Conservation (phyloP, 345 rosid species). For the Syzygium aqueum region DNA sequence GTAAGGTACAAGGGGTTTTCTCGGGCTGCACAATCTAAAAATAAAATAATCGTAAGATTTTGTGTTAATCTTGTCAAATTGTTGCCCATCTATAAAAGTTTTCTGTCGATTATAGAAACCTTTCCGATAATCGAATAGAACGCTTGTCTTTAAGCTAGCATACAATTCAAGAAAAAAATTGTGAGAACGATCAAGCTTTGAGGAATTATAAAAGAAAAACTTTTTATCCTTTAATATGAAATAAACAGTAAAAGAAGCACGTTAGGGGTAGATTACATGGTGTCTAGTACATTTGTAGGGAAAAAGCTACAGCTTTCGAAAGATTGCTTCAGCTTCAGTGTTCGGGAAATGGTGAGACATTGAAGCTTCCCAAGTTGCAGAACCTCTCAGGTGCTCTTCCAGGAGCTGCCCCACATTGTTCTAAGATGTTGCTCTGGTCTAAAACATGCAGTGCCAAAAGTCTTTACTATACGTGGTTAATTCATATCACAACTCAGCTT, state of each 20-base stretch:
- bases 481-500: background rate
- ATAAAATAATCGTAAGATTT: background rate
- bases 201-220: no score
- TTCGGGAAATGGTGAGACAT: background rate
- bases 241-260: background rate
- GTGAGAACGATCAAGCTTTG: no score
- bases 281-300: no score
- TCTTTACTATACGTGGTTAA: no score
- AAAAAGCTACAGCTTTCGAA: background rate
- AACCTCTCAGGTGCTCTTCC: background rate
- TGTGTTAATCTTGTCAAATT: background rate
- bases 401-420: background rate
- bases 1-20: background rate
- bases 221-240: no score
- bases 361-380: background rate
- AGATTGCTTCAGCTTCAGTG: background rate
- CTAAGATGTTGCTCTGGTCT: background rate
- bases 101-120: background rate
- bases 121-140: background rate
- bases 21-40: background rate
- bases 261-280: background rate
- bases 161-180: no score
- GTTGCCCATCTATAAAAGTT: background rate
- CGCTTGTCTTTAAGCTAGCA: background rate
- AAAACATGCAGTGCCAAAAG: background rate